Conservation (phyloP, 164 flowering plant species). For the Annona squamosa region DNA sequence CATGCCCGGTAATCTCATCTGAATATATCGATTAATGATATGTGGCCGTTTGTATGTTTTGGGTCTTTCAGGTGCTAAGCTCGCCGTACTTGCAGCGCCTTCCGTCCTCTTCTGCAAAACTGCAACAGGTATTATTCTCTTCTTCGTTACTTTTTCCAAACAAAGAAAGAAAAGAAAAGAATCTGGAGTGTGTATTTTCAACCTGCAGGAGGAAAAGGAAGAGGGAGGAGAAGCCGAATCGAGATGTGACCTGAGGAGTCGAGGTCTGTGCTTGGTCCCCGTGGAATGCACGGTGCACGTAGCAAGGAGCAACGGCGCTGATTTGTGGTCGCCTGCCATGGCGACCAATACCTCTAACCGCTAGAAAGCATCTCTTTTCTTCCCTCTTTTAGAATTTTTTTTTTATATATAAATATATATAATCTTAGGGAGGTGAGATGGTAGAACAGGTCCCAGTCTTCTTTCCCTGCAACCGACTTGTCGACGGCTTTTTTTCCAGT, state of each 20-base stretch:
- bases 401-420: neutral
- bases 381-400: neutral
- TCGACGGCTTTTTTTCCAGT: too few relatives aligned
- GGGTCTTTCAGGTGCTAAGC: constrained; percentile 33
- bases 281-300: constrained; percentile 45
- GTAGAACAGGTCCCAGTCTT: too few relatives aligned
- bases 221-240: constrained; percentile 20
- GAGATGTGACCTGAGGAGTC: constrained; percentile 46
- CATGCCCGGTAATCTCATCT: neutral
- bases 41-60: neutral
- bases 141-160: neutral
- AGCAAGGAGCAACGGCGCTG: constrained; percentile 62
- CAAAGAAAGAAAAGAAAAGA: neutral
- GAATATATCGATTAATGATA: neutral
- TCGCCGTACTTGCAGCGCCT: constrained; percentile 53
- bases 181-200: neutral
- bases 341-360: constrained; percentile 15
- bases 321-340: constrained; percentile 70
- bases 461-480: too few relatives aligned
- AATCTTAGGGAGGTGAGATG: too few relatives aligned
- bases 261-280: constrained; percentile 75
- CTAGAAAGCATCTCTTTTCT: constrained; percentile 2
- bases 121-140: neutral
- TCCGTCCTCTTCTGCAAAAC: constrained; percentile 21
- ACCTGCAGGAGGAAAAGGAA: neutral